Conservation (phyloP, 2,329 filamentous ascomycete species). For the Zasmidium citrigriseum region DNA sequence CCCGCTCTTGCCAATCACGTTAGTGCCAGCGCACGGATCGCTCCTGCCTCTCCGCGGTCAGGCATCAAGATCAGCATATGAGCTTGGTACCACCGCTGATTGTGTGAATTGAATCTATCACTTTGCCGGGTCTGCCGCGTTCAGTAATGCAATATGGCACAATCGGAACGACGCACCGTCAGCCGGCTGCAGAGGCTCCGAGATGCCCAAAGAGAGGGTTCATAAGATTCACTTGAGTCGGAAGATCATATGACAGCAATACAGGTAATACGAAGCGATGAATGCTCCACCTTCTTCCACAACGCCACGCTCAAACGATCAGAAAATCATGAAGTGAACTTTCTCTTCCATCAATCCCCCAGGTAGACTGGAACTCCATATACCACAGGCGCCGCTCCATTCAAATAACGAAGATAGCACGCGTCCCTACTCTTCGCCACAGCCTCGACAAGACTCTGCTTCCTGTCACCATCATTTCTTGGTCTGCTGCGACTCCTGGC, state of each 20-base stretch:
- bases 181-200: no score
- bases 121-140: neutral
- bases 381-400: constrained; percentile 88
- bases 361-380: constrained; percentile 95
- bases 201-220: no score
- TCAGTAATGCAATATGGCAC: no score
- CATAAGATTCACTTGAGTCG: no score
- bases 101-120: neutral
- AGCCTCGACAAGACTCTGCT: constrained; percentile 69
- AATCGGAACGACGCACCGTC: no score
- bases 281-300: neutral
- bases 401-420: constrained; percentile 89
- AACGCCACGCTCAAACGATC: constrained; percentile 3
- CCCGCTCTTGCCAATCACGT: neutral
- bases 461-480: constrained; percentile 38
- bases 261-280: neutral
- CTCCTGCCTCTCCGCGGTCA: neutral
- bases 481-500: constrained; percentile 29
- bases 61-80: neutral
- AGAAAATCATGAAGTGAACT: neutral
- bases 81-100: neutral
- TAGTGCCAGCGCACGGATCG: neutral
- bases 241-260: neutral
- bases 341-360: constrained; percentile 29
- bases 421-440: constrained; percentile 71